Evolutionary conservation across 2,329 filamentous ascomycete species (phyloP).

Genomic region (Aspergillus awamori): DNA sequence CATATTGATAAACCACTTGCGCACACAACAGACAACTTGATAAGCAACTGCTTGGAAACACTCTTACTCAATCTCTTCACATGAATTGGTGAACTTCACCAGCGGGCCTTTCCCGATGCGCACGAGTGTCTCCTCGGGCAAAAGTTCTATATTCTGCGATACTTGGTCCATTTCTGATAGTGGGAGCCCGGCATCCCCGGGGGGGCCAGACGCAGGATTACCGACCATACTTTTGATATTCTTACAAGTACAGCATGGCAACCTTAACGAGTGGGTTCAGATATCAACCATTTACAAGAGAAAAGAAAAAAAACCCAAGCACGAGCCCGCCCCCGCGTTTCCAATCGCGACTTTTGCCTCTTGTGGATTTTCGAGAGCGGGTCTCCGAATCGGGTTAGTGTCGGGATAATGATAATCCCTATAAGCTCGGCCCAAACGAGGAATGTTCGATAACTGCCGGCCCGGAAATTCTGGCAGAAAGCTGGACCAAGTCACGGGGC

Average conservation of each 20-base stretch:
- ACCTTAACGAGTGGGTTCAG: slow-evolving; percentile 3
- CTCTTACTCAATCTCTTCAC: slow-evolving; percentile 38
- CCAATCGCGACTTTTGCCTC: slow-evolving; percentile 27
- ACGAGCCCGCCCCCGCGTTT: slow-evolving; percentile 30
- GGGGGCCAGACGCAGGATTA: slow-evolving; percentile 20
- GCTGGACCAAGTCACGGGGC: slow-evolving; percentile 34
- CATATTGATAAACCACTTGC: neutral
- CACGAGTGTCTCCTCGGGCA: slow-evolving; percentile 38
- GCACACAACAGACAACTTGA: no score
- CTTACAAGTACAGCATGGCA: slow-evolving; percentile 20
- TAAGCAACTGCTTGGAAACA: neutral
- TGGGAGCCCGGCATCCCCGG: slow-evolving; percentile 15
- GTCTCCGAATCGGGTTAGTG: slow-evolving; percentile 28
- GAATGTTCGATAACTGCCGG: no score
- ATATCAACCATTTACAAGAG: slow-evolving; percentile 2
- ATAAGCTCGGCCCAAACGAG: neutral
- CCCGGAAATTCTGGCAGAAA: no score
- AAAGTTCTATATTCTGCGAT: slow-evolving; percentile 37
- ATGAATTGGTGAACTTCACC: slow-evolving; percentile 36
- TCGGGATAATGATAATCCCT: slow-evolving; percentile 31
- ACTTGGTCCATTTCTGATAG: slow-evolving; percentile 35
- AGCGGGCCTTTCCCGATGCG: slow-evolving; percentile 41
- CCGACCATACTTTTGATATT: slow-evolving; percentile 26
- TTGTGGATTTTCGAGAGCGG: slow-evolving; percentile 34
- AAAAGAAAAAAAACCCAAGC: slow-evolving; percentile 18